phyloP scores from a whole-genome alignment of 345 rosid genomes.

The Hibiscus tridactylites region DNA sequence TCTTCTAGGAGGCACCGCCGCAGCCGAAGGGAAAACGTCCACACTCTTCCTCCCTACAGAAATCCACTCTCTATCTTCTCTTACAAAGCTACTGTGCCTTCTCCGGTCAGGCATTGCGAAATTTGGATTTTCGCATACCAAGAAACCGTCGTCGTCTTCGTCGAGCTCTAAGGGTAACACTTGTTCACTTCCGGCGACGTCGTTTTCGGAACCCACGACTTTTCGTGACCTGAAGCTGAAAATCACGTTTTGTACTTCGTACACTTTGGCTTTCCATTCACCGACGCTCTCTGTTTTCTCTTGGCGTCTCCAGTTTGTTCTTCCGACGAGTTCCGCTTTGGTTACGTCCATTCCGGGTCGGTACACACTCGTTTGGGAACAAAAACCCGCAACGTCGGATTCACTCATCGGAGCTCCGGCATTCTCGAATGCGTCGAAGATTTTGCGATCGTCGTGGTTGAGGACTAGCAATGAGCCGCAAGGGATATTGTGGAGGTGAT shows the following conservation, averaged over 20 bases:
- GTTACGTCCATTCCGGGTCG: conserved; percentile 99
- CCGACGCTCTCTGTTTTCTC: conserved; percentile 52
- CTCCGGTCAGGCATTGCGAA: conserved; percentile 39
- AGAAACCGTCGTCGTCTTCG: conserved; percentile 74
- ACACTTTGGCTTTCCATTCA: conserved; percentile 26
- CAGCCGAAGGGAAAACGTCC: conserved; percentile 48
- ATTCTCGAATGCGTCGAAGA: conserved; percentile 69
- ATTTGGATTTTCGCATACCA: conserved; percentile 80
- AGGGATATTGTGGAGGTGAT: conserved; percentile 37
- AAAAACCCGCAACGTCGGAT: conserved; percentile 48
- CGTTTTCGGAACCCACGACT: conserved; percentile 37
- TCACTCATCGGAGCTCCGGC: conserved; percentile 67
- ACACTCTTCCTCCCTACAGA: conserved; percentile 68
- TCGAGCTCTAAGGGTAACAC: conserved; percentile 60
- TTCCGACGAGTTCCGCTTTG: conserved; percentile 59
- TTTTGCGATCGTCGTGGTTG: conserved; percentile 59
- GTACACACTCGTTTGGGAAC: conserved; percentile 65
- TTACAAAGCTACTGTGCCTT: conserved; percentile 91
- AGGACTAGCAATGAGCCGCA: conserved; percentile 66
- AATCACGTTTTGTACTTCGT: conserved; percentile 67
- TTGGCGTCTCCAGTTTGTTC: conserved; percentile 79
- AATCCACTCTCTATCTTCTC: conserved; percentile 66
- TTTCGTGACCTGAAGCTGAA: conserved; percentile 69
- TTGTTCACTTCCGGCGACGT: conserved; percentile 60
- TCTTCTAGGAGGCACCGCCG: conserved; percentile 25